These are phyloP conservation scores for Skeletonema tropicum DNA, from an alignment of 108 stramenopile genomes.

Conservation along the genomic window DNA sequence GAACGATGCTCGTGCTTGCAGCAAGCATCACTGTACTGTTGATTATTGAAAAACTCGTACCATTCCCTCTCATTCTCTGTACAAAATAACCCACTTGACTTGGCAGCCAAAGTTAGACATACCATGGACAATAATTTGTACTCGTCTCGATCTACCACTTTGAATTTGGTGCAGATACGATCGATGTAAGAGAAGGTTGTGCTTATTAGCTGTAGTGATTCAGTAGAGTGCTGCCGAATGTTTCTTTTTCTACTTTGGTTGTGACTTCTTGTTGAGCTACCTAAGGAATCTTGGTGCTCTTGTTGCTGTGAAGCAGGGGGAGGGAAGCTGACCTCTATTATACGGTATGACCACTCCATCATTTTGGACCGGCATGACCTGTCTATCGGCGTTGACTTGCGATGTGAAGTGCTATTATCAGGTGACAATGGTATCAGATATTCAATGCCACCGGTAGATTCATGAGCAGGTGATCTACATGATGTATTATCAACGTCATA, in stretches of 20 bases:
- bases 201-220: background rate
- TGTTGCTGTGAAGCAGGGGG: background rate
- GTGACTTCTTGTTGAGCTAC: background rate
- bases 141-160: background rate
- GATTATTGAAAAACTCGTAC: background rate
- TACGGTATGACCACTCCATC: constrained; percentile 8
- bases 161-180: background rate
- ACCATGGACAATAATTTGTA: constrained; percentile 14
- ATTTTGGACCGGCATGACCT: background rate
- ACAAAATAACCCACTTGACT: background rate
- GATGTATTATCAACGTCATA: background rate
- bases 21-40: background rate
- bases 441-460: background rate
- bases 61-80: background rate
- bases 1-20: background rate
- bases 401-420: background rate
- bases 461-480: background rate
- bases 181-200: constrained; percentile 3
- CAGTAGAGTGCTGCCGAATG: constrained; percentile 2
- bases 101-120: constrained; percentile 6
- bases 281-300: background rate
- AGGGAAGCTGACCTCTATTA: constrained; percentile 10
- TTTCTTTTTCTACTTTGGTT: background rate
- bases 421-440: background rate
- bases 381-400: background rate